Evolutionary conservation across 108 stramenopile species (phyloP).

Genomic region (Fragilaria radians): DNA sequence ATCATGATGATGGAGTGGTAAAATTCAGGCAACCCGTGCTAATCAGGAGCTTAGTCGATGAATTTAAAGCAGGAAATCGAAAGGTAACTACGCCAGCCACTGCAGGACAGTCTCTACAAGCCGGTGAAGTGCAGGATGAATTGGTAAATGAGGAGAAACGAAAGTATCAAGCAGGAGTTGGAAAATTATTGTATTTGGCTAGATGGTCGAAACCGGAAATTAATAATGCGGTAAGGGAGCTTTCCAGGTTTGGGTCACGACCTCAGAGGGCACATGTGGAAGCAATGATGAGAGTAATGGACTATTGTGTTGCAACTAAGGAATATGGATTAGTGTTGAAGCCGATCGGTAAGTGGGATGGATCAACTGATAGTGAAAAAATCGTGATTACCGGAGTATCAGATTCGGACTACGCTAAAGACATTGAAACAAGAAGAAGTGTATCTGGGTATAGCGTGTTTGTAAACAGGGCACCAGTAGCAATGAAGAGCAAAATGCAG

Average conservation of each 20-base stretch:
- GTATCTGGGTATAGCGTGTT: neutral
- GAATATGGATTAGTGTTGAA: constrained; percentile 11
- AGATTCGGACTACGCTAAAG: neutral
- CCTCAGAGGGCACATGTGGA: no score
- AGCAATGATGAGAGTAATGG: constrained; percentile 17
- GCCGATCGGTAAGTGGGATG: constrained; percentile 19
- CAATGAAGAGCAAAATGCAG: no score
- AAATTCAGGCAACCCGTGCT: constrained; percentile 40
- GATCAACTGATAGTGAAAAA: constrained; percentile 1
- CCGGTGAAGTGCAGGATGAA: neutral
- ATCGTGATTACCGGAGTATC: neutral
- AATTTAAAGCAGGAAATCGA: constrained; percentile 10
- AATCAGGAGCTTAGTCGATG: constrained; percentile 24
- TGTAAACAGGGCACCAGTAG: constrained; percentile 6
- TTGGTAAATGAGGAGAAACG: neutral
- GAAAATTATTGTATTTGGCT: constrained; percentile 2
- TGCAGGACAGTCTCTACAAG: constrained; percentile 3
- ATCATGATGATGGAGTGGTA: neutral
- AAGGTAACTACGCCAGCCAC: neutral
- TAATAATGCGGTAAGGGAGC: neutral
- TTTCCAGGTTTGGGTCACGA: no score
- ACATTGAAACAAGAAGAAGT: neutral
- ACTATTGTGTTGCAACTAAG: constrained; percentile 8
- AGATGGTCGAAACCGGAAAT: constrained; percentile 1
- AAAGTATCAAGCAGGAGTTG: constrained; percentile 1